Evolutionary conservation across 129 eudicot genomes (phyloP).

Genomic region (Tagetes patula): DNA sequence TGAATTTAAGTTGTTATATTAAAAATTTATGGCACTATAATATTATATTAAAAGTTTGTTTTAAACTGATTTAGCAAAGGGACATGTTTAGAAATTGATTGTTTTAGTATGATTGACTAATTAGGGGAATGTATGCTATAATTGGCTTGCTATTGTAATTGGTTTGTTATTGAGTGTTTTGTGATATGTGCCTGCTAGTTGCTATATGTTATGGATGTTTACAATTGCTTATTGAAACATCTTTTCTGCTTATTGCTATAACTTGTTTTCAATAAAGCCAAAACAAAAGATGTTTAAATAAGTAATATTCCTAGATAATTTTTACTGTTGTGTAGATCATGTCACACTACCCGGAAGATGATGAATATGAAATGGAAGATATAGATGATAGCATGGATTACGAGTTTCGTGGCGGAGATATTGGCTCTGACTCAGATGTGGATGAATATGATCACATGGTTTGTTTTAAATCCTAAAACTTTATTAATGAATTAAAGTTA

Average conservation of each 20-base stretch:
- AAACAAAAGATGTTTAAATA: neutral
- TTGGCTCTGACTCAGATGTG: slow-evolving; percentile 67
- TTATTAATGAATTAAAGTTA: neutral
- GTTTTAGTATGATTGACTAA: neutral
- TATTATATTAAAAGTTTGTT: too few relatives aligned
- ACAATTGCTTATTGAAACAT: neutral
- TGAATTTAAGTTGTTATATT: too few relatives aligned
- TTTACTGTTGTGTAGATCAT: slow-evolving; percentile 41
- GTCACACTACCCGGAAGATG: slow-evolving; percentile 59
- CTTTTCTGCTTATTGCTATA: too few relatives aligned
- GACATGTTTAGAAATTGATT: neutral
- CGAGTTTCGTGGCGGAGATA: slow-evolving; percentile 52
- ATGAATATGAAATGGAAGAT: slow-evolving; percentile 75
- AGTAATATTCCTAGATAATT: neutral
- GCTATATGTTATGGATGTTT: neutral
- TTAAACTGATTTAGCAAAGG: too few relatives aligned
- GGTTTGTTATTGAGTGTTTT: neutral
- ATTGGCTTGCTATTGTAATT: too few relatives aligned
- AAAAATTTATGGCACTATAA: too few relatives aligned
- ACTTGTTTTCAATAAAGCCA: neutral
- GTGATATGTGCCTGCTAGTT: neutral
- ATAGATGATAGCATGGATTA: slow-evolving; percentile 66
- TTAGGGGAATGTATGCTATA: neutral
- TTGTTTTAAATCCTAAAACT: slow-evolving; percentile 1
- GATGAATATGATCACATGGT: slow-evolving; percentile 73